Evolutionary conservation across 2,329 filamentous ascomycete genomes (phyloP).

Genomic region (Paraphoma sp.): DNA sequence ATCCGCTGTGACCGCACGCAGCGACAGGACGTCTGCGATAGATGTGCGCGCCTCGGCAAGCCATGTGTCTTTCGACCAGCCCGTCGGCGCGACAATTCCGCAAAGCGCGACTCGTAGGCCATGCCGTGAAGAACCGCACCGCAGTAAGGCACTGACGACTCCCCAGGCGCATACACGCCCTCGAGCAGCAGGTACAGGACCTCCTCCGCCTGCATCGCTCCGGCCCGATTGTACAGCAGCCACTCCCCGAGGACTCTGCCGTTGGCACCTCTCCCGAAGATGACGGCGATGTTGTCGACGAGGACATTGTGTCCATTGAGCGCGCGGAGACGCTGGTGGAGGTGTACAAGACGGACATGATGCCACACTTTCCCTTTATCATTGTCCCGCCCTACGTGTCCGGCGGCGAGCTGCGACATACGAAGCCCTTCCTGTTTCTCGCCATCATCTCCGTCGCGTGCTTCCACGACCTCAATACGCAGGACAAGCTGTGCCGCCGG

Average conservation of each 20-base stretch:
- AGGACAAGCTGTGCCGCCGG: slow-evolving; percentile 41
- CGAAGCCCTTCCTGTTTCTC: slow-evolving; percentile 39
- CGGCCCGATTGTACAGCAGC: slow-evolving; percentile 24
- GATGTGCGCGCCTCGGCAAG: slow-evolving; percentile 42
- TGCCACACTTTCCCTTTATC: slow-evolving; percentile 49
- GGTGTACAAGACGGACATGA: slow-evolving; percentile 44
- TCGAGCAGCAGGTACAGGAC: slow-evolving; percentile 45
- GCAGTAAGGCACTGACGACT: slow-evolving; percentile 1
- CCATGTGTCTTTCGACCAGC: slow-evolving; percentile 47
- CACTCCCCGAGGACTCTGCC: slow-evolving; percentile 23
- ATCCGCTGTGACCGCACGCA: slow-evolving; percentile 40
- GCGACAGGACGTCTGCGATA: slow-evolving; percentile 34
- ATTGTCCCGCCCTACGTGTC: slow-evolving; percentile 34
- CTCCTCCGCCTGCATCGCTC: slow-evolving; percentile 29
- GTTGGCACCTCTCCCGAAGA: slow-evolving; percentile 12
- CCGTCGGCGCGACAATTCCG: slow-evolving; percentile 44
- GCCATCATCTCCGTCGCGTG: slow-evolving; percentile 35
- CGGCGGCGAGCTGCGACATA: slow-evolving; percentile 31
- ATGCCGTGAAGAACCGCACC: background rate
- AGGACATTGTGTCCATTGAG: slow-evolving; percentile 35
- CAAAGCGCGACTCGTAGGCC: slow-evolving; percentile 43
- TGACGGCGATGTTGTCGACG: slow-evolving; percentile 36
- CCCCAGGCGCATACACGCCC: slow-evolving; percentile 43
- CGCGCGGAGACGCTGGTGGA: slow-evolving; percentile 35
- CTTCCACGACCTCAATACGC: slow-evolving; percentile 42